phyloP scores from a whole-genome alignment of 164 flowering plant species.

The Litsea cubeba region DNA sequence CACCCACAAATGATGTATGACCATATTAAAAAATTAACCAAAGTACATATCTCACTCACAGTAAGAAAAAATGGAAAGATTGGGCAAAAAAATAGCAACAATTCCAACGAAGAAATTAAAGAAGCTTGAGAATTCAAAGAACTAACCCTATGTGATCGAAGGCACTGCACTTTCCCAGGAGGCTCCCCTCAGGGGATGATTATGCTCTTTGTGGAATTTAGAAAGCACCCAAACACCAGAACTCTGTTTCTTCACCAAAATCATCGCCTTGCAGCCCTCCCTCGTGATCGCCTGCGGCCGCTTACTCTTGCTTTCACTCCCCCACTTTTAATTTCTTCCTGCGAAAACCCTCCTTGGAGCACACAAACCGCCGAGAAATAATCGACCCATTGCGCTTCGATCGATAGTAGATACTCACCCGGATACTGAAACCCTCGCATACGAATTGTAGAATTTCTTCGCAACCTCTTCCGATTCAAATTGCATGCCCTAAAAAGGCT shows the following conservation, averaged over 20 bases:
- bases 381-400: conserved; percentile 7
- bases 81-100: too few species aligned
- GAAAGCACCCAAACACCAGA: conserved; percentile 6
- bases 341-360: conserved; percentile 13
- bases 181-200: conserved; percentile 1
- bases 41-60: too few species aligned
- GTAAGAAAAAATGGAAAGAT: too few species aligned
- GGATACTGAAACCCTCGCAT: conserved; percentile 12
- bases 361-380: conserved; percentile 8
- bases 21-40: too few species aligned
- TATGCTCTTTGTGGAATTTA: conserved; percentile 5
- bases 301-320: neutral
- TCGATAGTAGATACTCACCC: conserved; percentile 3
- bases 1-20: too few species aligned
- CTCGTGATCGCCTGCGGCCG: conserved; percentile 6
- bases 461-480: conserved; percentile 11
- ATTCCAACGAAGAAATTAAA: too few species aligned
- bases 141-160: conserved; percentile 8
- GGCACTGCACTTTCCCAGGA: conserved; percentile 3
- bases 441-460: conserved; percentile 8
- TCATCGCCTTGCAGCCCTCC: conserved; percentile 13
- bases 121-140: neutral
- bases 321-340: conserved; percentile 3
- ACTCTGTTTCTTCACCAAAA: conserved; percentile 3
- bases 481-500: conserved; percentile 3